These are phyloP conservation scores for Sordariomycetes sp. DNA, from an alignment of 2,329 filamentous ascomycete genomes.

Conservation along the genomic window DNA sequence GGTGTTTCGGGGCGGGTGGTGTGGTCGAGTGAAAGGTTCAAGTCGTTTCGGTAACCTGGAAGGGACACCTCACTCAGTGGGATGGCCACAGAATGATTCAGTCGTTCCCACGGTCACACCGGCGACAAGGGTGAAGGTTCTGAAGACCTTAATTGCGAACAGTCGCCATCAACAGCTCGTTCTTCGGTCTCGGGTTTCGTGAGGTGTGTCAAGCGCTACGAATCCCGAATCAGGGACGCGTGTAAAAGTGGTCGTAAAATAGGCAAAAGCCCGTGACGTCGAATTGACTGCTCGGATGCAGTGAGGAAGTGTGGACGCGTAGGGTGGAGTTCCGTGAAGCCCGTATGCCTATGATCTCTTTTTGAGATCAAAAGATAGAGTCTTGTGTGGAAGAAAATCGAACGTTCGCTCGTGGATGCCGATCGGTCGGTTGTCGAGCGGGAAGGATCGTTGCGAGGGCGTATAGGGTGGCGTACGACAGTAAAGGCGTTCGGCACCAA, in stretches of 20 bases:
- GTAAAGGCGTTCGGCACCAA: neutral
- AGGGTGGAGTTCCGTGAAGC: neutral
- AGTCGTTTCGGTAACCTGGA: neutral
- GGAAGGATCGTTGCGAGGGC: neutral
- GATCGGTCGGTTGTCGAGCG: neutral
- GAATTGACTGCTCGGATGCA: neutral
- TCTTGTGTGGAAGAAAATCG: neutral
- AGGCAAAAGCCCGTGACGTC: neutral
- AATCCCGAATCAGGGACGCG: neutral
- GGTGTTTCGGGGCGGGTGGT: neutral
- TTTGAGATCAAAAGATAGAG: neutral
- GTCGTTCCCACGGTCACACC: slow-evolving; percentile 1
- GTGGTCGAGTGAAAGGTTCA: neutral
- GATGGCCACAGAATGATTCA: neutral
- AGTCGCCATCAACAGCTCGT: slow-evolving; percentile 3
- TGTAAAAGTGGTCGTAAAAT: neutral
- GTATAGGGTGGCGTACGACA: neutral
- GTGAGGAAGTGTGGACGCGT: neutral
- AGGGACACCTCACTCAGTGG: slow-evolving; percentile 1
- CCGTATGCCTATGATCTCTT: neutral
- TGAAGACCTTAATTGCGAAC: neutral
- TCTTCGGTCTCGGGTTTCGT: neutral
- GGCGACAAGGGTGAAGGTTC: slow-evolving; percentile 1
- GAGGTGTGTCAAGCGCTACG: neutral
- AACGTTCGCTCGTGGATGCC: neutral